Conservation (phyloP, 2,329 filamentous ascomycete species). For the Diplodia mutila region DNA sequence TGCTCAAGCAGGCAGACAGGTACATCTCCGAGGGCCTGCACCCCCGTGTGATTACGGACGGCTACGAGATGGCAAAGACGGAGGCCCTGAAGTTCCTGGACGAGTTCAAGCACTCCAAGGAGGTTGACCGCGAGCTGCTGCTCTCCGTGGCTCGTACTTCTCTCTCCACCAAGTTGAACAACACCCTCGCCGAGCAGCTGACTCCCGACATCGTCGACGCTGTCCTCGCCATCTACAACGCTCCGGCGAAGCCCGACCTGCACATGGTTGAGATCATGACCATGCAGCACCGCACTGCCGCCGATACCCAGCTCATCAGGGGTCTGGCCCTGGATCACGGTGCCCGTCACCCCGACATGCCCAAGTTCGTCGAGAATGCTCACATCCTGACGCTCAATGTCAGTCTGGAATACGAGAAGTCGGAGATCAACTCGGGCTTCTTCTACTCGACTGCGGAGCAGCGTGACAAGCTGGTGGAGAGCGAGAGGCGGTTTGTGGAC, state of each 20-base stretch:
- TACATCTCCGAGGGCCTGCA: conserved; percentile 97
- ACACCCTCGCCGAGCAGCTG: conserved; percentile 83
- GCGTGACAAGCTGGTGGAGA: conserved; percentile 96
- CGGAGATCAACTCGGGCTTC: conserved; percentile 98
- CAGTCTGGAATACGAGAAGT: conserved; percentile 97
- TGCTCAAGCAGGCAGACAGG: conserved; percentile 95
- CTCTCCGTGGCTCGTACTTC: conserved; percentile 93
- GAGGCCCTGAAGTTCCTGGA: conserved; percentile 96
- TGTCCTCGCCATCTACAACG: conserved; percentile 89
- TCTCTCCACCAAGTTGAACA: conserved; percentile 92
- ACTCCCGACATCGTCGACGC: conserved; percentile 96
- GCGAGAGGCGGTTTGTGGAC: conserved; percentile 92
- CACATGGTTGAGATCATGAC: conserved; percentile 99
- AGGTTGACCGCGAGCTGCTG: conserved; percentile 91
- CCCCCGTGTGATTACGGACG: conserved; percentile 94
- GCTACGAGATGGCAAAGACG: conserved; percentile 93
- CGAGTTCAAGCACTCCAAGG: conserved; percentile 82
- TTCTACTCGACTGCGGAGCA: conserved; percentile 98
- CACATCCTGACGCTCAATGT: conserved; percentile 95
- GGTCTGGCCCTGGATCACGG: conserved; percentile 94
- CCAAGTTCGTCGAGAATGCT: conserved; percentile 92
- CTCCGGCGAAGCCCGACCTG: conserved; percentile 88
- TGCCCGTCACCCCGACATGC: conserved; percentile 96
- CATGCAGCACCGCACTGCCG: conserved; percentile 96
- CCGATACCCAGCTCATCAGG: conserved; percentile 93